Conservation (phyloP, 805 yeast genomes). For the Nakazawaea peltata region DNA sequence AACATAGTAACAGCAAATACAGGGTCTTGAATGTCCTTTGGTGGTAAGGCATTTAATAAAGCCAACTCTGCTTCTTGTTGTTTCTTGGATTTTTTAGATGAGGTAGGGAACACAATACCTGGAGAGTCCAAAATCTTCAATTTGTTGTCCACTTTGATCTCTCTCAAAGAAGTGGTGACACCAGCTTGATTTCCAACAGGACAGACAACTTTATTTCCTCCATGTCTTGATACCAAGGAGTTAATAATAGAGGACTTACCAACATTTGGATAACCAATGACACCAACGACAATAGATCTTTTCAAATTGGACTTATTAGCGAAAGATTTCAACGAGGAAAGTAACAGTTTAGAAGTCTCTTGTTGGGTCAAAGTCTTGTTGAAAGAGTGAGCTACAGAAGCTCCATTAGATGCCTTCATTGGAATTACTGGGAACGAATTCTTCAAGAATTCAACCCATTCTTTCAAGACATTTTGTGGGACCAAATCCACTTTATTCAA, state of each 20-base stretch:
- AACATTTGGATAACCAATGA: constrained; percentile 95
- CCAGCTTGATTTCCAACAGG: constrained; percentile 99
- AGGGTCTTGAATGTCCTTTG: constrained; percentile 80
- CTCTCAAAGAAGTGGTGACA: constrained; percentile 86
- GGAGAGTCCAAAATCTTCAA: constrained; percentile 90
- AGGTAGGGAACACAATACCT: constrained; percentile 87
- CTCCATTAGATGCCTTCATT: constrained; percentile 71
- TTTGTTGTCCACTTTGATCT: constrained; percentile 86
- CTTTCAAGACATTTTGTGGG: constrained; percentile 74
- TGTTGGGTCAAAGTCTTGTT: constrained; percentile 67
- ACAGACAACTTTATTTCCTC: constrained; percentile 67
- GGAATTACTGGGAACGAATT: constrained; percentile 90
- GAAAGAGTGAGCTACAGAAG: constrained; percentile 51
- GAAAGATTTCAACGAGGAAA: constrained; percentile 78
- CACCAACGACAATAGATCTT: constrained; percentile 88
- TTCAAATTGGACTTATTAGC: constrained; percentile 79
- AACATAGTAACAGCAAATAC: constrained; percentile 71
- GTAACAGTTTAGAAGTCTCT: constrained; percentile 63
- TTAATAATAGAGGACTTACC: constrained; percentile 95
- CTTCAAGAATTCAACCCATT: constrained; percentile 77
- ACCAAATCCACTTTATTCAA: constrained; percentile 90
- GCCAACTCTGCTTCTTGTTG: constrained; percentile 87
- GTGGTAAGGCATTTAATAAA: constrained; percentile 81
- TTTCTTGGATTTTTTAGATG: constrained; percentile 39
- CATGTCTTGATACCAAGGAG: constrained; percentile 76